A percentile compares a stretch with the other conserved stretches of the same genome.
Conservation (phyloP, 2,329 filamentous ascomycete genomes). For the Nemania sp. region DNA sequence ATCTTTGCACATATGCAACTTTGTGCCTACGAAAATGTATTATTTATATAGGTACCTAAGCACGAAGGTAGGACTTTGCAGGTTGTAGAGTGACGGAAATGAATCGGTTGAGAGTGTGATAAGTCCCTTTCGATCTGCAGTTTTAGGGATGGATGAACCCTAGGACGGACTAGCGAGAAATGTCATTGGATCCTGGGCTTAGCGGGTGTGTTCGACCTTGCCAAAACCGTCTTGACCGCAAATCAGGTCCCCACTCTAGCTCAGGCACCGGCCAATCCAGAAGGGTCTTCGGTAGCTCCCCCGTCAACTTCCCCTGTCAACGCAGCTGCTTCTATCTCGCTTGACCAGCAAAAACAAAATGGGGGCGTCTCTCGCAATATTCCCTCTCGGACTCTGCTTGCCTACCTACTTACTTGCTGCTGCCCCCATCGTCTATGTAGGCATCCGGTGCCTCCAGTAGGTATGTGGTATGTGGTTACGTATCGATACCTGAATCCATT, state of each 20-base stretch:
- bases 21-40: too few relatives aligned
- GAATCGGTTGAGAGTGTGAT: constrained; percentile 22
- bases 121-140: constrained; percentile 20
- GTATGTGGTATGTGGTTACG: too few relatives aligned
- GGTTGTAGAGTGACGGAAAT: too few relatives aligned
- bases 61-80: too few relatives aligned
- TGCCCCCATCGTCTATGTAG: background rate
- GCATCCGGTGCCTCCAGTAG: too few relatives aligned
- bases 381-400: too few relatives aligned
- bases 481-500: background rate
- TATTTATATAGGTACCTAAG: too few relatives aligned
- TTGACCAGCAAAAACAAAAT: constrained; percentile 27
- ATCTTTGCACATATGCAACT: too few relatives aligned
- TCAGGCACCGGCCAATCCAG: constrained; percentile 32
- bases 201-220: constrained; percentile 23
- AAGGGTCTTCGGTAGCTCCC: constrained; percentile 31
- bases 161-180: constrained; percentile 10
- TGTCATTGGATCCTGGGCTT: constrained; percentile 22
- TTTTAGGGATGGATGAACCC: constrained; percentile 20
- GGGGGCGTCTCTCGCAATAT: constrained; percentile 22
- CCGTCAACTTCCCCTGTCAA: constrained; percentile 30
- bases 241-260: constrained; percentile 12
- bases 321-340: background rate
- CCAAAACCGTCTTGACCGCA: constrained; percentile 26
- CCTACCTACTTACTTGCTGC: too few relatives aligned